A percentile compares a stretch with the other conserved stretches of the same genome.
These are phyloP conservation scores for Penicillium sp. DNA, from an alignment of 2,329 filamentous ascomycete species.

Conservation along the genomic window DNA sequence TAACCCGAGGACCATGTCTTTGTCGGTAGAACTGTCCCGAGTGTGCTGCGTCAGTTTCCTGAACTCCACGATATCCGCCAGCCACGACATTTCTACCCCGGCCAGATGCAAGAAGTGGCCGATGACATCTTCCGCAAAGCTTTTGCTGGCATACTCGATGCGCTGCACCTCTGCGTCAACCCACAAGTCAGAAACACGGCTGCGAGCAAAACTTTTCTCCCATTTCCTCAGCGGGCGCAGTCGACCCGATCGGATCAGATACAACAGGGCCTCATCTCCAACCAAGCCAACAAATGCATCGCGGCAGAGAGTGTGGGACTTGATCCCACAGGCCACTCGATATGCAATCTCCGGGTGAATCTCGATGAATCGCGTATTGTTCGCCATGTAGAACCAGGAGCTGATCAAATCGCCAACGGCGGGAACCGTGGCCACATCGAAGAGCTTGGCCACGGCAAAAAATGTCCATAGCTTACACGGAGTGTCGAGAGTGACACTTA, in stretches of 20 bases:
- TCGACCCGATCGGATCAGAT: slow-evolving; percentile 23
- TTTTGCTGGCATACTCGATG: slow-evolving; percentile 59
- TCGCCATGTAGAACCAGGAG: slow-evolving; percentile 57
- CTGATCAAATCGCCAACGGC: slow-evolving; percentile 49
- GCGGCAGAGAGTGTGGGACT: slow-evolving; percentile 34
- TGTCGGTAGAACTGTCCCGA: slow-evolving; percentile 11
- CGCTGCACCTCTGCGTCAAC: slow-evolving; percentile 57
- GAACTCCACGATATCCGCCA: slow-evolving; percentile 32
- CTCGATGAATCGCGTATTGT: slow-evolving; percentile 61
- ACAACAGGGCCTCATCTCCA: slow-evolving; percentile 58
- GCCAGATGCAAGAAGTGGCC: slow-evolving; percentile 33
- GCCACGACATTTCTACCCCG: slow-evolving; percentile 40
- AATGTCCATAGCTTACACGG: slow-evolving; percentile 66
- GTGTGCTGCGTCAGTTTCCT: slow-evolving; percentile 27
- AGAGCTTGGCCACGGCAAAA: slow-evolving; percentile 60
- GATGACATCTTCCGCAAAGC: slow-evolving; percentile 51
- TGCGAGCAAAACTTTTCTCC: slow-evolving; percentile 39
- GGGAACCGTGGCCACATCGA: slow-evolving; percentile 44
- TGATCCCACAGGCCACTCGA: slow-evolving; percentile 51
- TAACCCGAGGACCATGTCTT: slow-evolving; percentile 18
- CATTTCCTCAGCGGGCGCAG: slow-evolving; percentile 3
- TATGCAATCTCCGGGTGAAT: slow-evolving; percentile 62
- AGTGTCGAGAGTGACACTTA: slow-evolving; percentile 59
- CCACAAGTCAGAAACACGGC: slow-evolving; percentile 49
- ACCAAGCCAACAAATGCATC: slow-evolving; percentile 61